phyloP scores from a whole-genome alignment of 1,284 basidiomycete species.

The Apiotrichum siamense region DNA sequence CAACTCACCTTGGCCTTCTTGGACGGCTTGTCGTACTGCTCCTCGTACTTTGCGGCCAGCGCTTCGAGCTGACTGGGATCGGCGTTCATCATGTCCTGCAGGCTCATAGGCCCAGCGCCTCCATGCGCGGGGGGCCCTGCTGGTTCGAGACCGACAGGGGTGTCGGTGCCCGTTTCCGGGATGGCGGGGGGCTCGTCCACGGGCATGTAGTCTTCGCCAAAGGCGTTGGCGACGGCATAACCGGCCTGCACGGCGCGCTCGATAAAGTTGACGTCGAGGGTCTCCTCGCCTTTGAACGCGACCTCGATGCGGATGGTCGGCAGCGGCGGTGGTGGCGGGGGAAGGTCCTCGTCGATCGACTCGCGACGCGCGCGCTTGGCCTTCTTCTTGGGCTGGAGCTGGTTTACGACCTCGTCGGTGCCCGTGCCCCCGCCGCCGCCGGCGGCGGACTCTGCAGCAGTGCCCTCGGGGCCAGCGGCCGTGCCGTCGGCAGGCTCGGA shows the following conservation, averaged over 20 bases:
- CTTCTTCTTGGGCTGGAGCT: constrained; percentile 34
- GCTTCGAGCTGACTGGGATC: constrained; percentile 23
- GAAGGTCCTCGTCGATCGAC: constrained; percentile 37
- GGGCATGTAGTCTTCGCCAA: constrained; percentile 6
- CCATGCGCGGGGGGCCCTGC: constrained; percentile 1
- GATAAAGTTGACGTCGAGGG: constrained; percentile 37
- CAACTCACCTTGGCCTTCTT: constrained; percentile 23
- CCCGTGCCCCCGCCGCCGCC: background rate
- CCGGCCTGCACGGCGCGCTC: constrained; percentile 29
- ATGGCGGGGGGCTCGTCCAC: constrained; percentile 6
- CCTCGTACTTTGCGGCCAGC: constrained; percentile 32
- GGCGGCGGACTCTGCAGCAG: too few relatives aligned
- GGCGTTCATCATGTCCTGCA: constrained; percentile 7
- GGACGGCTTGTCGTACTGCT: constrained; percentile 27
- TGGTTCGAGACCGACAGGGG: background rate
- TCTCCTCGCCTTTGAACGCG: constrained; percentile 15
- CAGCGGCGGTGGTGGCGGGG: constrained; percentile 41
- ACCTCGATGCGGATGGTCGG: constrained; percentile 37
- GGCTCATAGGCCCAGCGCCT: constrained; percentile 7
- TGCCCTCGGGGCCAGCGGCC: background rate
- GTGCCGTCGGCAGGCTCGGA: constrained; percentile 9
- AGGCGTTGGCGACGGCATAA: constrained; percentile 12
- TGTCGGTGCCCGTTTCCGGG: background rate
- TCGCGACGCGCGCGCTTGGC: constrained; percentile 23
- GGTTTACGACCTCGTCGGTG: constrained; percentile 14